Percentiles rank a stretch among this genome's conserved stretches.
phyloP scores from a whole-genome alignment of 2,329 filamentous ascomycete species.

The Cladophialophora chaetospira region DNA sequence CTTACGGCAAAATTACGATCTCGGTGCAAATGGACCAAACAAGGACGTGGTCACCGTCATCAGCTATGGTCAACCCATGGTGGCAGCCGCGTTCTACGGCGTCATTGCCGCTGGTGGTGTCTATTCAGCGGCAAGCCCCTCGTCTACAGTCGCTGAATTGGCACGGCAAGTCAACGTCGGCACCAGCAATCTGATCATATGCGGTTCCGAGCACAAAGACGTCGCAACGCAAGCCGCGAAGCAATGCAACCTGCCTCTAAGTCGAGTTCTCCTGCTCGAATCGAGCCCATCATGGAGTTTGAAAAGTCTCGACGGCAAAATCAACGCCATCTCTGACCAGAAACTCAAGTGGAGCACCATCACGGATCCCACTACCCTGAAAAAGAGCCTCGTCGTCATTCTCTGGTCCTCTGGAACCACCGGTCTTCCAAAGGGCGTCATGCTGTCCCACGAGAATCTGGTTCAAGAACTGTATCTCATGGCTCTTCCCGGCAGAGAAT shows the following conservation, averaged over 20 bases:
- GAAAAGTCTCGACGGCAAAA: slow-evolving; percentile 37
- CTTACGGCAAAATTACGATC: slow-evolving; percentile 56
- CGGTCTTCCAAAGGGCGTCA: slow-evolving; percentile 50
- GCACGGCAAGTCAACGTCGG: slow-evolving; percentile 51
- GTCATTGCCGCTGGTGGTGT: slow-evolving; percentile 62
- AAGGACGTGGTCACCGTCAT: slow-evolving; percentile 60
- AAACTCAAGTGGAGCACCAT: slow-evolving; percentile 57
- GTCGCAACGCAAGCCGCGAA: slow-evolving; percentile 54
- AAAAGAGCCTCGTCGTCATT: slow-evolving; percentile 48
- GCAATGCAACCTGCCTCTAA: slow-evolving; percentile 44
- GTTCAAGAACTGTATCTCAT: slow-evolving; percentile 41
- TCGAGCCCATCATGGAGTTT: slow-evolving; percentile 43
- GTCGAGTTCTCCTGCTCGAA: slow-evolving; percentile 56
- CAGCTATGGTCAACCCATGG: slow-evolving; percentile 58
- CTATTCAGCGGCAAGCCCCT: slow-evolving; percentile 58
- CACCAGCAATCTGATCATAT: slow-evolving; percentile 46
- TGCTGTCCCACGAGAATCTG: slow-evolving; percentile 48
- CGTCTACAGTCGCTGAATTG: slow-evolving; percentile 55
- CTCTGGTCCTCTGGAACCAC: slow-evolving; percentile 54
- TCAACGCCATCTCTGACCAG: slow-evolving; percentile 40
- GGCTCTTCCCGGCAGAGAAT: slow-evolving; percentile 25
- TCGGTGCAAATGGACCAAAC: slow-evolving; percentile 53
- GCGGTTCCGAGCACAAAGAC: slow-evolving; percentile 53
- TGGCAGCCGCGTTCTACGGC: slow-evolving; percentile 58
- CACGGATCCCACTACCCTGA: slow-evolving; percentile 52